Evolutionary conservation across 495 filamentous ascomycete genomes (phyloP).

Genomic region (Daldinia childiae): DNA sequence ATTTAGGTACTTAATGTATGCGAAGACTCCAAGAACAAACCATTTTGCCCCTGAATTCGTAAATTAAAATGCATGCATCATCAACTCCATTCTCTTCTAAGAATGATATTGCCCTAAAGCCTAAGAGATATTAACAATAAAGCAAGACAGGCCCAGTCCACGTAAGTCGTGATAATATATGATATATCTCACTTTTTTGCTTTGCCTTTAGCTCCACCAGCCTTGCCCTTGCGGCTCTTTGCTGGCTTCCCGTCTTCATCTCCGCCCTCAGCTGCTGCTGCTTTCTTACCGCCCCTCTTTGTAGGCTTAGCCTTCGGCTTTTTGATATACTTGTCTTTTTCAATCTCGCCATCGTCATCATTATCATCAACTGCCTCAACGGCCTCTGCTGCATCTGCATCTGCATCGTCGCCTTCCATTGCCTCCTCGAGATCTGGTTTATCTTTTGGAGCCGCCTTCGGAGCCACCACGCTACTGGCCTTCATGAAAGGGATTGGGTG

Average conservation of each 20-base stretch:
- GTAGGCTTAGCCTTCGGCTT: constrained; percentile 72
- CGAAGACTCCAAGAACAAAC: background rate
- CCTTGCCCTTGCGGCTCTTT: constrained; percentile 58
- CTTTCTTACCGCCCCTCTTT: constrained; percentile 66
- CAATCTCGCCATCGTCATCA: constrained; percentile 78
- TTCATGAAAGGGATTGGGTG: constrained; percentile 98
- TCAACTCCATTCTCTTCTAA: constrained; percentile 6
- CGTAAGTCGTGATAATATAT: background rate
- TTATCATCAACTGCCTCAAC: constrained; percentile 64
- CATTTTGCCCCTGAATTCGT: constrained; percentile 10
- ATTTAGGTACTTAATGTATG: background rate
- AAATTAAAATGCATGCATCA: constrained; percentile 14
- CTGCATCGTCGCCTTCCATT: constrained; percentile 87
- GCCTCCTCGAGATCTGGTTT: constrained; percentile 96
- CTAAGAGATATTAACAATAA: constrained; percentile 23
- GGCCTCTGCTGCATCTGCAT: constrained; percentile 67
- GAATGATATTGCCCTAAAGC: background rate
- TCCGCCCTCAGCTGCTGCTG: constrained; percentile 58
- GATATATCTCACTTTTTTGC: constrained; percentile 44
- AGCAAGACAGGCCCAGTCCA: background rate
- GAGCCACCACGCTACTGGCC: constrained; percentile 74
- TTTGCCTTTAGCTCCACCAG: constrained; percentile 53
- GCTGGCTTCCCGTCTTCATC: constrained; percentile 62
- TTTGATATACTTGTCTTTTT: constrained; percentile 97
- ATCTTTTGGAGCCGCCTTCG: constrained; percentile 77